Conservation (phyloP, 2,329 filamentous ascomycete genomes). For the Setomelanomma holmii region DNA sequence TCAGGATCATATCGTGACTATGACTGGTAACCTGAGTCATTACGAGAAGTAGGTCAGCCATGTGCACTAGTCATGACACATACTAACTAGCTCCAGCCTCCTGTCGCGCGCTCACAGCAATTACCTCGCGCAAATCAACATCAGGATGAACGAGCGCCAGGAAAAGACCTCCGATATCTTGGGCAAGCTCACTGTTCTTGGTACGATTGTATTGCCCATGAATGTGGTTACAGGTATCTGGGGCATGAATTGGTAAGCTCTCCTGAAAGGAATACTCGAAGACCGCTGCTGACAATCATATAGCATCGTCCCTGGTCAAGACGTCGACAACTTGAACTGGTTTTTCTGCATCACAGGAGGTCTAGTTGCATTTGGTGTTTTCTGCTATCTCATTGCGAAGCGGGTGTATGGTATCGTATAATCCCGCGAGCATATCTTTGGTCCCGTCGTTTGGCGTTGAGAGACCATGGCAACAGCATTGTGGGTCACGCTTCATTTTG, state of each 20-base stretch:
- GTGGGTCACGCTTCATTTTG: background rate
- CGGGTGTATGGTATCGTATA: constrained; percentile 57
- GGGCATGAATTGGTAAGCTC: constrained; percentile 84
- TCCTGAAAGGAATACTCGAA: no score
- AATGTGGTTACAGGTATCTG: constrained; percentile 98
- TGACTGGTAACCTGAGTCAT: constrained; percentile 94
- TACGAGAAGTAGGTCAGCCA: constrained; percentile 81
- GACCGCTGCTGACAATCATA: background rate
- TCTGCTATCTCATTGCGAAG: constrained; percentile 83
- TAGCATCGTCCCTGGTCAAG: constrained; percentile 85
- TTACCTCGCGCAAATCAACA: constrained; percentile 99
- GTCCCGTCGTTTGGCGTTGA: background rate
- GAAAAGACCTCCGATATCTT: constrained; percentile 95
- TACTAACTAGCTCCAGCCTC: constrained; percentile 64
- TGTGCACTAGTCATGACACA: no score
- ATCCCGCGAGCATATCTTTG: background rate
- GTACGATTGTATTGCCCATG: constrained; percentile 97
- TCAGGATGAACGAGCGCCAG: constrained; percentile 96
- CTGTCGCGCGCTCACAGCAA: constrained; percentile 91
- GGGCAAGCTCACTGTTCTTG: constrained; percentile 91
- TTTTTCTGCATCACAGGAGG: constrained; percentile 71
- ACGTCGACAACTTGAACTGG: constrained; percentile 70
- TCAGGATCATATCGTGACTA: constrained; percentile 98
- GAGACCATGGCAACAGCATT: no score
- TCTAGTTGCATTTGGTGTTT: constrained; percentile 77